A percentile compares a stretch with the other conserved stretches of the same genome.
Conservation (phyloP, 306 rosid species). For the Quercus wislizeni region DNA sequence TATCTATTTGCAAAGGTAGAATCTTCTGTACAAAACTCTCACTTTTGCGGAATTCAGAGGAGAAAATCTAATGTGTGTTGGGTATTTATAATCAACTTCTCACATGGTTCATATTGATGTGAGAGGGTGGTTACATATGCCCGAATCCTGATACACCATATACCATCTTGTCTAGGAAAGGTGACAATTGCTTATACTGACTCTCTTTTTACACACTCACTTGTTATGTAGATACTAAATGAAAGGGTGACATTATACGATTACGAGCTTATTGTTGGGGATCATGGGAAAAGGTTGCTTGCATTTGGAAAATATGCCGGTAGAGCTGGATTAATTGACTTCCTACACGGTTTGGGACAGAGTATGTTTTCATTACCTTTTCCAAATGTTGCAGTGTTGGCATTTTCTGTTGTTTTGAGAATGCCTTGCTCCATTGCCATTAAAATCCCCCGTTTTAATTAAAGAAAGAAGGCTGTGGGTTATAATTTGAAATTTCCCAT, state of each 20-base stretch:
- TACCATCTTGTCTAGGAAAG: too few species aligned
- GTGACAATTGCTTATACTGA: conserved; percentile 3
- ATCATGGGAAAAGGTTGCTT: conserved; percentile 67
- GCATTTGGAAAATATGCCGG: conserved; percentile 96
- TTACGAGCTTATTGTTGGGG: conserved; percentile 88
- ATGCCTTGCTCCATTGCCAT: not conserved
- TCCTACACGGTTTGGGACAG: conserved; percentile 75
- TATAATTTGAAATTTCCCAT: not conserved
- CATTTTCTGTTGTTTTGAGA: too few species aligned
- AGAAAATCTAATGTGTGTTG: too few species aligned
- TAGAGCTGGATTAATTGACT: conserved; percentile 88
- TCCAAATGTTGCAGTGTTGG: not conserved
- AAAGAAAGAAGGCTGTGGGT: not conserved
- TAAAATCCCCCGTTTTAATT: not conserved
- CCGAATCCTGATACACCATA: too few species aligned
- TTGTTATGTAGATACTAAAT: conserved; percentile 50
- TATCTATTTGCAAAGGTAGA: too few species aligned
- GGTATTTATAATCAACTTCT: too few species aligned
- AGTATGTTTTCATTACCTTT: conserved; percentile 43
- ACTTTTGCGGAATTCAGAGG: too few species aligned
- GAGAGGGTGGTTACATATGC: too few species aligned
- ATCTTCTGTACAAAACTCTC: too few species aligned
- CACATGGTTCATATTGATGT: too few species aligned
- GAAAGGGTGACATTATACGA: conserved; percentile 78
- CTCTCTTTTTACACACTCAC: not conserved